Evolutionary conservation across 805 yeast genomes (phyloP), one percentile per base, ranked within the genome.

Genomic region (Suhomyces emberorum): DNA sequence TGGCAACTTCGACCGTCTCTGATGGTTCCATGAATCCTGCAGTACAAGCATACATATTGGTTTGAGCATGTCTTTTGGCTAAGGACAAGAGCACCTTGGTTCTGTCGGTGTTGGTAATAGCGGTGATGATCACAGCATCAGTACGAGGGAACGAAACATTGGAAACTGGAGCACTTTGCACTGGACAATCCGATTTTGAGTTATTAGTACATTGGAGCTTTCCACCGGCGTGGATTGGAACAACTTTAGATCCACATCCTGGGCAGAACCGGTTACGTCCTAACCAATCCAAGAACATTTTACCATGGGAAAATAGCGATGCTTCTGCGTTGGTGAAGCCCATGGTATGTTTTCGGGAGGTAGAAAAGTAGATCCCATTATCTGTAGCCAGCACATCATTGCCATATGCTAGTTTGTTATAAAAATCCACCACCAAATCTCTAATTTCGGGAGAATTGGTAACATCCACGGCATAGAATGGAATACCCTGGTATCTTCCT

Each of bases 11-110:
- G 15, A 91, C 79, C 2, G 95, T 79, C 63, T 91, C 98, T 19
- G 89, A 83, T 1, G 96, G 96, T 58, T 91, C 98, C 77, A 91
- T 80, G 59, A 93, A 93, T 3, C 98, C 98, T 3, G 98, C 96
- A 35, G 95, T 77, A 52, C 95, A 83, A 12, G 91, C 74, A 61
- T 82, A 91, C 80, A 87, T 76, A 30, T 58, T 57, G 38, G 65
- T 51, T 22, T 49, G 44, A 4, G 79, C 77, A 51, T 76, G 76
- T 37, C 95, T 67, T 47, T 72, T 78, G 42, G 79, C 77, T 35
- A 85, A 72, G 2, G 89, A 95, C 11, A 91, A 64, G 21, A 91
- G 71, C 11, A 87, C 66, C 55, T 79, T 77, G 34, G 76, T 62
- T 19, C 79, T 76, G 11, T 74, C 77, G 8, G 67, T 48, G 49